Percentiles rank a stretch among this genome's conserved stretches.
Conservation (phyloP, 805 yeast species). For the Metschnikowia bowlesiae region DNA sequence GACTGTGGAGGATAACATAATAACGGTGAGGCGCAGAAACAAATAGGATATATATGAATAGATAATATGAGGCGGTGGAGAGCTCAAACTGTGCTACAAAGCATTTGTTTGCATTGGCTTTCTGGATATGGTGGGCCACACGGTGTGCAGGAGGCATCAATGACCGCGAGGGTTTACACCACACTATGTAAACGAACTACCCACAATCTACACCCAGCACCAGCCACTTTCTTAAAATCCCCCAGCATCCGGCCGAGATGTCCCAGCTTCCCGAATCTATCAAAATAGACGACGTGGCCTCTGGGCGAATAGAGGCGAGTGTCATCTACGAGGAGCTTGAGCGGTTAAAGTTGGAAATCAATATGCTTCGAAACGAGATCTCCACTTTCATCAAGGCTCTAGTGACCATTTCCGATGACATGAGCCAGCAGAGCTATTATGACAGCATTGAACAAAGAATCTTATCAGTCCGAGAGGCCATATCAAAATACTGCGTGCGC, state of each 20-base stretch:
- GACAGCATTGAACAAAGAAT: slow-evolving; percentile 33
- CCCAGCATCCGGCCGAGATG: background rate
- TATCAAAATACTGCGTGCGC: slow-evolving; percentile 40
- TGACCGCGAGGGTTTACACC: background rate
- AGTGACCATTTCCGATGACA: slow-evolving; percentile 29
- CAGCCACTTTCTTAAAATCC: background rate
- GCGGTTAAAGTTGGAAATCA: slow-evolving; percentile 39
- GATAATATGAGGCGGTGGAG: too few species aligned
- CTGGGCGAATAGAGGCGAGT: slow-evolving; percentile 37
- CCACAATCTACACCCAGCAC: background rate
- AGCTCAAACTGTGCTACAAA: background rate
- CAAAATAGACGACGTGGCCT: slow-evolving; percentile 41
- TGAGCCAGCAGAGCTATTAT: slow-evolving; percentile 36
- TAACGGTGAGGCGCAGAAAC: slow-evolving; percentile 19
- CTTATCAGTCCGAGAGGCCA: slow-evolving; percentile 33
- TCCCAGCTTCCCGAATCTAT: slow-evolving; percentile 9
- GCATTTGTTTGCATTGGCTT: too few species aligned
- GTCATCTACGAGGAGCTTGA: slow-evolving; percentile 43
- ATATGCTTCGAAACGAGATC: slow-evolving; percentile 40
- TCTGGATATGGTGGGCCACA: too few species aligned
- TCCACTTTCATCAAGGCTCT: slow-evolving; percentile 33
- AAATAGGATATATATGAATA: background rate
- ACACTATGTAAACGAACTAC: background rate
- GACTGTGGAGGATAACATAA: slow-evolving; percentile 25
- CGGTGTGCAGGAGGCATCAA: slow-evolving; percentile 1